These are phyloP conservation scores for Candida pseudofarinosa DNA, from an alignment of 805 yeast genomes.

Conservation along the genomic window DNA sequence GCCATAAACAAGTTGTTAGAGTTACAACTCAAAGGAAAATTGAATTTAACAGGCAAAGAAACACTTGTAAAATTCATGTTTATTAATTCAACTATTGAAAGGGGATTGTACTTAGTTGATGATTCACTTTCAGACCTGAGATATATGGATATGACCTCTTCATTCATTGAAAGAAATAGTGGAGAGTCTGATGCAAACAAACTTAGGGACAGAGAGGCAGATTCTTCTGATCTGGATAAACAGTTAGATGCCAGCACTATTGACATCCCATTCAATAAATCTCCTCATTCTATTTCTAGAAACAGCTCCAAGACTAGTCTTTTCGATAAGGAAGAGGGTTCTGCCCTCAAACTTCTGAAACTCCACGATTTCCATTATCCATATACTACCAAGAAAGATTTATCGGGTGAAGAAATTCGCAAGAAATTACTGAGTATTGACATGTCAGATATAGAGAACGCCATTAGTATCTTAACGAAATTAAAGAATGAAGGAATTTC, in stretches of 20 bases:
- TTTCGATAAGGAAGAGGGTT: constrained; percentile 41
- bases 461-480: constrained; percentile 26
- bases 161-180: constrained; percentile 6
- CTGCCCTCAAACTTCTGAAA: constrained; percentile 32
- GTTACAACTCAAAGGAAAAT: constrained; percentile 50
- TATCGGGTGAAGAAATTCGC: constrained; percentile 39
- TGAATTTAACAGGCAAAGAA: constrained; percentile 71
- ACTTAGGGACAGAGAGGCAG: constrained; percentile 1
- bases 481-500: constrained; percentile 31
- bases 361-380: constrained; percentile 18
- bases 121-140: constrained; percentile 22
- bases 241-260: neutral
- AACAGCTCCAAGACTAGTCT: constrained; percentile 30
- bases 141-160: constrained; percentile 1
- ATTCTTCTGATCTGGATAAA: neutral
- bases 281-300: constrained; percentile 17
- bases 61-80: constrained; percentile 63
- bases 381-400: constrained; percentile 6
- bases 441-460: constrained; percentile 30
- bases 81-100: constrained; percentile 65
- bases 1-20: constrained; percentile 50
- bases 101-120: constrained; percentile 45
- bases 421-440: constrained; percentile 26
- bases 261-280: constrained; percentile 3
- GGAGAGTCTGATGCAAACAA: constrained; percentile 24